Evolutionary conservation across 106 monocot genomes (phyloP).

Genomic region (Dendrobium huoshanense): DNA sequence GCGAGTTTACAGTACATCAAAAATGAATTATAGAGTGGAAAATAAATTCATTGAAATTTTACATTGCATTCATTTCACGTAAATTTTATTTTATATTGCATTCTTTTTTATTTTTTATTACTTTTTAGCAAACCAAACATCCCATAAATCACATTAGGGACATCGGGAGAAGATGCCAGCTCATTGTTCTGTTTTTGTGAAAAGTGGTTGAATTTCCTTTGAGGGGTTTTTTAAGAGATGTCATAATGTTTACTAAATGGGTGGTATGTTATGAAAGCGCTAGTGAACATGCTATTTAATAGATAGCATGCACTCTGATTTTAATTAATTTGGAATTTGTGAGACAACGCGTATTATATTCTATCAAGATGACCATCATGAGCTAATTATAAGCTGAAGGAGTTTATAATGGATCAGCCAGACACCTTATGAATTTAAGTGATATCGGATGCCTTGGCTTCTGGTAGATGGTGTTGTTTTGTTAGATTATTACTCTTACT

Average conservation of each 20-base stretch:
- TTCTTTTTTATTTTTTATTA: too few relatives aligned
- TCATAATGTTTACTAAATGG: too few relatives aligned
- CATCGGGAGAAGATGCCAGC: too few relatives aligned
- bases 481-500: neutral
- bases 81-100: too few relatives aligned
- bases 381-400: neutral
- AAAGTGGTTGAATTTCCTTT: neutral
- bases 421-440: neutral
- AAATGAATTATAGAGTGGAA: too few relatives aligned
- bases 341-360: neutral
- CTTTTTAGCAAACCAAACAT: too few relatives aligned
- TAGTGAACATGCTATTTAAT: neutral
- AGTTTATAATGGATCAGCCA: neutral
- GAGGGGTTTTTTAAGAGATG: neutral
- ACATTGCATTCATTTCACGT: too few relatives aligned
- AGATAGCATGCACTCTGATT: neutral
- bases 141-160: too few relatives aligned
- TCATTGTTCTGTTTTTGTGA: too few relatives aligned
- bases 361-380: neutral
- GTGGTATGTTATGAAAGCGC: neutral
- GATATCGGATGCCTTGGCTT: neutral
- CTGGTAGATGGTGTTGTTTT: neutral
- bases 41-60: too few relatives aligned
- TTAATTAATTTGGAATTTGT: neutral
- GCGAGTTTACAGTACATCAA: too few relatives aligned